Evolutionary conservation across 192 early-diverging fungal genomes (phyloP).

Genomic region (Spizellomyces punctatus): DNA sequence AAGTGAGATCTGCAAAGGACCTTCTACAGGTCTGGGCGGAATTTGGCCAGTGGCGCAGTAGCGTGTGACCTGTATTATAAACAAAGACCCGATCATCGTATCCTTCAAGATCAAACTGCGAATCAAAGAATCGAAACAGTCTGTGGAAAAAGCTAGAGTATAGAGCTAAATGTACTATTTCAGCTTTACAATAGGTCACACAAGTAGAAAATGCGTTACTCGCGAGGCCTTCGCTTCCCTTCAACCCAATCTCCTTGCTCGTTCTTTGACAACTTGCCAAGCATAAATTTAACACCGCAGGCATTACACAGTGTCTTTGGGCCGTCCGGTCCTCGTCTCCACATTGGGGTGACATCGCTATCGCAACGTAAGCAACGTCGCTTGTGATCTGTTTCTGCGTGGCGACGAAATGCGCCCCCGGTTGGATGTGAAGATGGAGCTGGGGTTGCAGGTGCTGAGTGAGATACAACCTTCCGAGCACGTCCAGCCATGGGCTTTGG

Average conservation of each 20-base stretch:
- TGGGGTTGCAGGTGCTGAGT: constrained; percentile 13
- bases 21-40: too few species aligned
- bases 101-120: too few species aligned
- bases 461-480: constrained; percentile 6
- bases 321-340: constrained; percentile 40
- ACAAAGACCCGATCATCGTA: too few species aligned
- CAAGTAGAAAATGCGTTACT: too few species aligned
- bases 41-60: too few species aligned
- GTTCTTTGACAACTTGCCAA: constrained; percentile 19
- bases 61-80: too few species aligned
- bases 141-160: too few species aligned
- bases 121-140: too few species aligned
- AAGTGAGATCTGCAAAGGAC: too few species aligned
- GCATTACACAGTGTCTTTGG: constrained; percentile 40
- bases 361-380: constrained; percentile 31
- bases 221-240: constrained; percentile 5
- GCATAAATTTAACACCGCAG: constrained; percentile 42
- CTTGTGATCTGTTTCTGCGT: too few species aligned
- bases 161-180: too few species aligned
- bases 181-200: too few species aligned
- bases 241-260: constrained; percentile 18
- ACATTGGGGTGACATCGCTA: constrained; percentile 38
- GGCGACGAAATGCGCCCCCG: background rate
- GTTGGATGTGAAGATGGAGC: background rate
- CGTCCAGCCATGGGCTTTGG: background rate